phyloP scores from a whole-genome alignment of 192 early-diverging fungal species.

The Radiomyces spectabilis region DNA sequence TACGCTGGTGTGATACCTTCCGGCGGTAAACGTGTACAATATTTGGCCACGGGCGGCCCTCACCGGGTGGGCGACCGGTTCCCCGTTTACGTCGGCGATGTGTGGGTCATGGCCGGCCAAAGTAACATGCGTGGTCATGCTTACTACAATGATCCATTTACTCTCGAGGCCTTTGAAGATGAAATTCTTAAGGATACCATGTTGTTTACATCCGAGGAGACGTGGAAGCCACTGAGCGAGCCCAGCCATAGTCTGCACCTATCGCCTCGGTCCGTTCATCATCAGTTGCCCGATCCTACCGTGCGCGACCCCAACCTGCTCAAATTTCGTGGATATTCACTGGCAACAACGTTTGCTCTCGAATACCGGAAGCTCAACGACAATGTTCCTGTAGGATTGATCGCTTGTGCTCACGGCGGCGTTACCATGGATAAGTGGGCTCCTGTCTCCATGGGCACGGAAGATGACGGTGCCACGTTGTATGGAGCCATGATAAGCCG shows the following conservation, averaged over 20 bases:
- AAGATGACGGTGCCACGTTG: neutral
- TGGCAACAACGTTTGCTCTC: slow-evolving; percentile 10
- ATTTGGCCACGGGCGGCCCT: slow-evolving; percentile 13
- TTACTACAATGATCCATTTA: neutral
- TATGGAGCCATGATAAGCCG: slow-evolving; percentile 23
- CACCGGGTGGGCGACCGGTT: slow-evolving; percentile 8
- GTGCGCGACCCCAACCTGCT: slow-evolving; percentile 10
- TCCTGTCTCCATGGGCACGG: neutral
- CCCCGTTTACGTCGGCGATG: slow-evolving; percentile 25
- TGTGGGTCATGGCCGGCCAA: slow-evolving; percentile 30
- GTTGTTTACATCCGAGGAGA: slow-evolving; percentile 19
- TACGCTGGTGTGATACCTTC: neutral
- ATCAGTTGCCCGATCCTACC: slow-evolving; percentile 22
- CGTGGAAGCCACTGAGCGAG: slow-evolving; percentile 9
- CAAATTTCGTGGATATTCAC: slow-evolving; percentile 10
- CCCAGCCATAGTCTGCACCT: slow-evolving; percentile 13
- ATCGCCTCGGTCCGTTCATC: slow-evolving; percentile 13
- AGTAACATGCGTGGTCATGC: slow-evolving; percentile 32
- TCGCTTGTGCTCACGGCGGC: slow-evolving; percentile 29
- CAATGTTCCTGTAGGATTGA: slow-evolving; percentile 22
- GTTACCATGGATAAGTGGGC: slow-evolving; percentile 15
- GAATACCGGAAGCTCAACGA: neutral
- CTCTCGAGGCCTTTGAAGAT: neutral
- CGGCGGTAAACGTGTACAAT: neutral
- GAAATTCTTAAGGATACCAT: neutral